Conservation (phyloP, 2,329 filamentous ascomycete species). For the Pseudogymnoascus sp. region DNA sequence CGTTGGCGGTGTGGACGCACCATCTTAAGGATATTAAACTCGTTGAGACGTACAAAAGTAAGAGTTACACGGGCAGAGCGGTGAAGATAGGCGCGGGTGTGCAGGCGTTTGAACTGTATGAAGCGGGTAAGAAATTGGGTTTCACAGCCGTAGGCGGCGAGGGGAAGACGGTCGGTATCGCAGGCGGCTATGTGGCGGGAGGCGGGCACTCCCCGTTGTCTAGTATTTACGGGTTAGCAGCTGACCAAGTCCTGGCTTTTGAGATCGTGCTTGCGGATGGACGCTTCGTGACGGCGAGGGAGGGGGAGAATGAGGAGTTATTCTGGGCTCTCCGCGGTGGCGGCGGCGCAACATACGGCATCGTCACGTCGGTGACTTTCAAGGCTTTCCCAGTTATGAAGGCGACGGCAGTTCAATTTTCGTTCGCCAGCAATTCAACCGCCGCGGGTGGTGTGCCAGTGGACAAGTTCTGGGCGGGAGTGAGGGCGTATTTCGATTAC, state of each 20-base stretch:
- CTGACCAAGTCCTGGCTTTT: conserved; percentile 50
- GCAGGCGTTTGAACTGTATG: conserved; percentile 40
- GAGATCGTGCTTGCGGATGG: conserved; percentile 45
- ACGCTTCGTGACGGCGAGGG: conserved; percentile 39
- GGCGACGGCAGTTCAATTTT: conserved; percentile 33
- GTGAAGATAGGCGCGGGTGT: conserved; percentile 45
- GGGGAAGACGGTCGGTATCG: conserved; percentile 45
- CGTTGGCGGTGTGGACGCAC: conserved; percentile 38
- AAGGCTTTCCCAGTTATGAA: conserved; percentile 37
- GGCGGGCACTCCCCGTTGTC: conserved; percentile 49
- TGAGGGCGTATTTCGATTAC: conserved; percentile 42
- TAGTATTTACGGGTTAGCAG: conserved; percentile 46
- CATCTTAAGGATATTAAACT: conserved; percentile 31
- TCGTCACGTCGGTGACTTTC: conserved; percentile 52
- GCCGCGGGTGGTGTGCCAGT: conserved; percentile 29
- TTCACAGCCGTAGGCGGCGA: conserved; percentile 45
- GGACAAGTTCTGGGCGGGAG: conserved; percentile 41
- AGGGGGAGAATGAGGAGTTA: conserved; percentile 43
- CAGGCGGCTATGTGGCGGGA: conserved; percentile 51
- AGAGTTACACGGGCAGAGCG: conserved; percentile 34
- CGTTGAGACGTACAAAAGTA: conserved; percentile 28
- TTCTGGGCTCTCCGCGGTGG: conserved; percentile 55
- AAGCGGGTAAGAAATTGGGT: conserved; percentile 34
- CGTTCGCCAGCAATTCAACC: conserved; percentile 37
- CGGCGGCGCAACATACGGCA: conserved; percentile 51